A percentile compares a stretch with the other conserved stretches of the same genome.
Conservation (phyloP, 208 protist genomes). For the Phytomonas francai region DNA sequence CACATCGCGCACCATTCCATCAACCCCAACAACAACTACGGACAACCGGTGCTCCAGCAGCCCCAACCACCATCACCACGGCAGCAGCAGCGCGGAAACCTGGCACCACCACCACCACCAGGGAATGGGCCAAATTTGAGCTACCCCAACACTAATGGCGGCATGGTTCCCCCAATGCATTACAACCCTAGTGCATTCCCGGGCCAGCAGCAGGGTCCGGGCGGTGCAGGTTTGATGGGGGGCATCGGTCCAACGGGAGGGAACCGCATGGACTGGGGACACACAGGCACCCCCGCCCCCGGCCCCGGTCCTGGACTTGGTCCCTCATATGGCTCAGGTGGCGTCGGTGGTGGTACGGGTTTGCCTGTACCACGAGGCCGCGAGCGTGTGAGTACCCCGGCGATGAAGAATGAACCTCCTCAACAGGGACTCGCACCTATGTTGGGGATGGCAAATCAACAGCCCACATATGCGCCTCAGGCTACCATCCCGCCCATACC, state of each 20-base stretch:
- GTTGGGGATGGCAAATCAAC: neutral
- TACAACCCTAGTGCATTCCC: slow-evolving; percentile 8
- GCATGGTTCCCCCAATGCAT: slow-evolving; percentile 22
- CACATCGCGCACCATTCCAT: slow-evolving; percentile 13
- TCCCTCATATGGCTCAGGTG: neutral
- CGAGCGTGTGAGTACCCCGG: neutral
- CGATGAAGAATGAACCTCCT: neutral
- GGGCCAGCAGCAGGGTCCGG: slow-evolving; percentile 16
- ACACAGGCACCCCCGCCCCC: slow-evolving; percentile 13
- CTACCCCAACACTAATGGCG: slow-evolving; percentile 11
- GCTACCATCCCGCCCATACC: neutral
- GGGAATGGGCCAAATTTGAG: slow-evolving; percentile 18
- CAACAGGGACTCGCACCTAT: neutral
- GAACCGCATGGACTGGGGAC: slow-evolving; percentile 22
- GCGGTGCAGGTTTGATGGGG: slow-evolving; percentile 21
- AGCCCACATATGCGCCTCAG: neutral
- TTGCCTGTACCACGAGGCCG: neutral
- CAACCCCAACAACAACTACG: slow-evolving; percentile 28
- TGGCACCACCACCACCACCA: slow-evolving; percentile 17
- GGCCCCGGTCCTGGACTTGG: slow-evolving; percentile 9
- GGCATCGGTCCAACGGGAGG: slow-evolving; percentile 18
- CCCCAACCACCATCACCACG: slow-evolving; percentile 21
- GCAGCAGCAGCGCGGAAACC: slow-evolving; percentile 14
- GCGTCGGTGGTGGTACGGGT: neutral
- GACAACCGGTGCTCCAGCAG: slow-evolving; percentile 21